These are phyloP conservation scores for Purpureocillium lavendulum DNA, from an alignment of 2,329 filamentous ascomycete genomes.

Conservation along the genomic window DNA sequence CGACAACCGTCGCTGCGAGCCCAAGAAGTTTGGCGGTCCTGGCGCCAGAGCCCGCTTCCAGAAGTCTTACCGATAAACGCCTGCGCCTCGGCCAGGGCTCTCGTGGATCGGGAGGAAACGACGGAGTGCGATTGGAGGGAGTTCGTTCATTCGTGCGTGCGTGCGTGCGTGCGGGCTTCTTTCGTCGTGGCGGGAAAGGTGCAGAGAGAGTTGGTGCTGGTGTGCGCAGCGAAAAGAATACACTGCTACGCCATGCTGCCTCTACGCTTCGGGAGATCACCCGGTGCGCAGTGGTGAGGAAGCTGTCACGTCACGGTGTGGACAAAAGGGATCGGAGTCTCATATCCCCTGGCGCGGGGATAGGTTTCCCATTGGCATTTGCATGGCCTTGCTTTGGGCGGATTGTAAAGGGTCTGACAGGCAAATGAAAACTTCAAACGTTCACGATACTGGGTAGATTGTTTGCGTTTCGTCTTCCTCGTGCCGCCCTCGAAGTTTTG, in stretches of 20 bases:
- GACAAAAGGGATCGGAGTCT: slow-evolving; percentile 27
- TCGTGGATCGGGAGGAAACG: not conserved
- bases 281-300: slow-evolving; percentile 9
- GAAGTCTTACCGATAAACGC: slow-evolving; percentile 93
- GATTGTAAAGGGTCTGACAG: slow-evolving; percentile 40
- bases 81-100: not conserved
- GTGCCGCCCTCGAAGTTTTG: no score
- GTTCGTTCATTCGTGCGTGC: no score
- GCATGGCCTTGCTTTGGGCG: slow-evolving; percentile 42
- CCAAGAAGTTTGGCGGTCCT: slow-evolving; percentile 94
- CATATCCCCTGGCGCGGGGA: slow-evolving; percentile 29
- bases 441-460: slow-evolving; percentile 19
- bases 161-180: no score
- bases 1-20: slow-evolving; percentile 98
- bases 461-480: slow-evolving; percentile 1
- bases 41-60: slow-evolving; percentile 96
- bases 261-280: slow-evolving; percentile 10
- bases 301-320: slow-evolving; percentile 17
- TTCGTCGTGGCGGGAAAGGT: slow-evolving; percentile 3
- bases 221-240: no score
- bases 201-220: slow-evolving; percentile 5
- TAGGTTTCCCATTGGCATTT: slow-evolving; percentile 38
- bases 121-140: slow-evolving; percentile 9
- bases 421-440: slow-evolving; percentile 42
- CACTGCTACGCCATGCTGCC: not conserved